Conservation (phyloP, 1,139 yeast species). For the Taphrina deformans region DNA sequence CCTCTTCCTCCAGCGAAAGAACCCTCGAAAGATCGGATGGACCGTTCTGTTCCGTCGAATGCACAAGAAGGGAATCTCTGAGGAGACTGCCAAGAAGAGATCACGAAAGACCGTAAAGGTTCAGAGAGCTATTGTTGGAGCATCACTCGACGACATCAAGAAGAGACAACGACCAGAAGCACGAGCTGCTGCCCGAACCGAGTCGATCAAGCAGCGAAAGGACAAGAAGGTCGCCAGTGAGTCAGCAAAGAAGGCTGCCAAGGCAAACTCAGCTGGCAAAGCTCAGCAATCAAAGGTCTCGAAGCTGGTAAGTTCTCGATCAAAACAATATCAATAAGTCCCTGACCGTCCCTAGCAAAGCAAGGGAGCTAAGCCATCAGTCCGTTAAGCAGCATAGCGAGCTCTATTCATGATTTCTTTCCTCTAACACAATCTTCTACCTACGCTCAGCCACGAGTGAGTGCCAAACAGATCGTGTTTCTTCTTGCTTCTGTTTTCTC, state of each 20-base stretch:
- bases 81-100: slow-evolving; percentile 95
- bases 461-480: background rate
- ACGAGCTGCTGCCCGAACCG: slow-evolving; percentile 96
- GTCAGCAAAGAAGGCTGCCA: slow-evolving; percentile 89
- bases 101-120: slow-evolving; percentile 95
- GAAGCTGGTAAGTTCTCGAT: slow-evolving; percentile 44
- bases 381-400: slow-evolving; percentile 23
- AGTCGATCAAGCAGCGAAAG: slow-evolving; percentile 86
- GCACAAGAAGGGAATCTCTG: slow-evolving; percentile 99
- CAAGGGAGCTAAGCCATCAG: slow-evolving; percentile 19
- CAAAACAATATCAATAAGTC: background rate
- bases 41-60: slow-evolving; percentile 99
- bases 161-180: slow-evolving; percentile 97
- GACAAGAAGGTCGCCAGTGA: slow-evolving; percentile 88
- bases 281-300: slow-evolving; percentile 58
- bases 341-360: slow-evolving; percentile 5
- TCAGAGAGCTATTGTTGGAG: slow-evolving; percentile 99
- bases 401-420: slow-evolving; percentile 14
- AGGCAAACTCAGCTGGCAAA: slow-evolving; percentile 79
- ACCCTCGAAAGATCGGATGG: slow-evolving; percentile 99
- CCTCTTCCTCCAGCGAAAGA: slow-evolving; percentile 99
- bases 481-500: background rate
- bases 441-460: background rate
- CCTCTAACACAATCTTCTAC: background rate
- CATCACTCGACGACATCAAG: slow-evolving; percentile 97